Percentiles rank a stretch among this genome's conserved stretches.
Conservation (phyloP, 2,329 filamentous ascomycete species). For the Apiospora koreana region DNA sequence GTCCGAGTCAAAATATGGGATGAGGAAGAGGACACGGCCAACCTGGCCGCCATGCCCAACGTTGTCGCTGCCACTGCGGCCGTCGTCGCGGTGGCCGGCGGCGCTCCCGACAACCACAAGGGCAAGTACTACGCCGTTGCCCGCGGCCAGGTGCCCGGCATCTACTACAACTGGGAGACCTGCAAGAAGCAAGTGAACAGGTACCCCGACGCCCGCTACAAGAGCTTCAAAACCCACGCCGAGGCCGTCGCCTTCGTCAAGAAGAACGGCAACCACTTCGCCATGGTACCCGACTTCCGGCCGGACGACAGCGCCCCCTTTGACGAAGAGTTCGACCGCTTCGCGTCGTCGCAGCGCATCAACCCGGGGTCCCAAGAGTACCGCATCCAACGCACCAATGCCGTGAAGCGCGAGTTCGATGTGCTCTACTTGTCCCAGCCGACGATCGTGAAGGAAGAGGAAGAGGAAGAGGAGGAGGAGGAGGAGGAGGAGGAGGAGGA, state of each 20-base stretch:
- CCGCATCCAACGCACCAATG: constrained; percentile 19
- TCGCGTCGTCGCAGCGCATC: constrained; percentile 27
- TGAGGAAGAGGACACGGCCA: too few relatives aligned
- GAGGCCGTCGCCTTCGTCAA: constrained; percentile 23
- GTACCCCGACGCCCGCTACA: background rate
- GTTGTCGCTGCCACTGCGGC: background rate
- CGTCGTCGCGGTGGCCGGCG: background rate
- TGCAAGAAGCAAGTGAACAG: background rate
- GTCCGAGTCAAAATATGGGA: too few relatives aligned
- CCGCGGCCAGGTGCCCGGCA: background rate
- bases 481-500: background rate
- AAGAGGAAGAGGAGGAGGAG: background rate
- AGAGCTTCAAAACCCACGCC: constrained; percentile 12
- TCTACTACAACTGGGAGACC: background rate
- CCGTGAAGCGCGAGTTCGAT: constrained; percentile 21
- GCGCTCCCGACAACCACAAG: background rate
- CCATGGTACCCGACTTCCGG: constrained; percentile 23
- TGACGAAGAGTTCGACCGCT: constrained; percentile 28
- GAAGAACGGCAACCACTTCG: constrained; percentile 18
- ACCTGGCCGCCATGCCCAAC: too few relatives aligned
- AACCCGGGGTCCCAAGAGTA: constrained; percentile 17
- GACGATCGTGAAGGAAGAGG: background rate
- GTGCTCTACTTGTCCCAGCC: constrained; percentile 18
- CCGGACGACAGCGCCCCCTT: constrained; percentile 24
- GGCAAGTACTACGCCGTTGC: background rate